Evolutionary conservation across 83 land plant species (phyloP), one percentile per base, ranked within the genome.

Genomic region (Diphasiastrum complanatum): DNA sequence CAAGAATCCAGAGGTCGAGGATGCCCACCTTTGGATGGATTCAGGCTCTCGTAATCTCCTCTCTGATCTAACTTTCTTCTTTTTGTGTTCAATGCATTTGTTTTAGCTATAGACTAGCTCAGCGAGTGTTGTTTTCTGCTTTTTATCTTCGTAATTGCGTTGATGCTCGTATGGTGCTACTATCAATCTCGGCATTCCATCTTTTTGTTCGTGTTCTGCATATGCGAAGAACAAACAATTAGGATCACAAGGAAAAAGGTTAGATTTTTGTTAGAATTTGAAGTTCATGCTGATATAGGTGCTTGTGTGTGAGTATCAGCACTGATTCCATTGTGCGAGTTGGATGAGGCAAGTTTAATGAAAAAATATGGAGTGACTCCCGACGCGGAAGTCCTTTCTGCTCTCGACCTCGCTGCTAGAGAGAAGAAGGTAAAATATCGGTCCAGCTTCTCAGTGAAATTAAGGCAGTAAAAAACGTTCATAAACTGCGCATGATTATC

Each of bases 281-380:
- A n/a, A n/a, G n/a, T n/a, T n/a, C n/a, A n/a, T n/a, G n/a, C n/a
- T n/a, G n/a, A n/a, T n/a, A n/a, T n/a, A n/a, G n/a, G n/a, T n/a
- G n/a, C n/a, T n/a, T n/a, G n/a, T n/a, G n/a, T n/a, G n/a, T n/a
- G n/a, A n/a, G n/a, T n/a, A n/a, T n/a, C 75, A 85, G 90, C 86
- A 24, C 66, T 79, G 0, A 69, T 85, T 29, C 90, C 79, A 51
- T 48, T 84, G 2, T 3, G 2, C 10, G 85, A 81, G 11, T 61
- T 79, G 19, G 65, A 57, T 28, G 73, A 81, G 10, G 76, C 78
- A 1, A 11, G 0, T 0, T 51, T 61, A 20, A 60, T 48, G 66
- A 79, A 75, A 71, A 81, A 75, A 36, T 87, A 87, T 60, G 79
- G 76, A 4, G 68, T 81, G 28, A 69, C 71, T 29, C 68, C 76